Percentiles rank a stretch among this genome's conserved stretches.
These are phyloP conservation scores for Picochlorum sp. DNA, from an alignment of 139 green algal species.

Conservation along the genomic window DNA sequence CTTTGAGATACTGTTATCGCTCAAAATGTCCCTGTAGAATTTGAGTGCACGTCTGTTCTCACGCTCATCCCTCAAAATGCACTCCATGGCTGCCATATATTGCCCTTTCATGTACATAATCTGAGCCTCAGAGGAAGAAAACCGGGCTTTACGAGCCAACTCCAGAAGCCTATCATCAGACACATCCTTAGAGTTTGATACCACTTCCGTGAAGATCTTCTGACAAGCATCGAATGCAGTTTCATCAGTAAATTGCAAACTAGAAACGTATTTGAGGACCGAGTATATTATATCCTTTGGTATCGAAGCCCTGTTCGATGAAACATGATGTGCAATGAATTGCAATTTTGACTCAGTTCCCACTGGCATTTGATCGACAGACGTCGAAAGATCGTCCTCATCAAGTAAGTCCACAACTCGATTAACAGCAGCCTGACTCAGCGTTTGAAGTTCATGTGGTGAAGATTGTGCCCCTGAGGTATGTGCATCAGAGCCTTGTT, in stretches of 20 bases:
- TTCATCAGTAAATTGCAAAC: not conserved
- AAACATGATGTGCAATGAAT: slow-evolving; percentile 32
- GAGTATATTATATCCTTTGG: slow-evolving; percentile 7
- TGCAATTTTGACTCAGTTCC: slow-evolving; percentile 12
- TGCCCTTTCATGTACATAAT: slow-evolving; percentile 19
- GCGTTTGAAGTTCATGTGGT: not conserved
- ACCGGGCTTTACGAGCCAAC: slow-evolving; percentile 27
- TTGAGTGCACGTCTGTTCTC: slow-evolving; percentile 21
- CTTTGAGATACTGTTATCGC: not conserved
- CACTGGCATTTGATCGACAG: not conserved
- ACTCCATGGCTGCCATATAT: slow-evolving; percentile 18
- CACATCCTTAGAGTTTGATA: not conserved
- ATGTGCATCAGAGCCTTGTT: not conserved
- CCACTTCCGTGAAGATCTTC: not conserved
- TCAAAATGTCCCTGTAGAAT: slow-evolving; percentile 30
- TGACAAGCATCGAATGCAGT: not conserved
- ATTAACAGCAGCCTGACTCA: slow-evolving; percentile 29
- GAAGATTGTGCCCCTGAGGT: not conserved
- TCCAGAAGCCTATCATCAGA: slow-evolving; percentile 9
- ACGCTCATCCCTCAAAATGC: slow-evolving; percentile 10
- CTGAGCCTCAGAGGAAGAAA: slow-evolving; percentile 26
- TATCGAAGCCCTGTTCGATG: slow-evolving; percentile 23
- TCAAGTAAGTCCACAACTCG: slow-evolving; percentile 31
- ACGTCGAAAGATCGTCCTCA: not conserved
- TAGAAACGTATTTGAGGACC: slow-evolving; percentile 28